Conservation (phyloP, 305 asterid species). For the Fraxinus ornus region DNA sequence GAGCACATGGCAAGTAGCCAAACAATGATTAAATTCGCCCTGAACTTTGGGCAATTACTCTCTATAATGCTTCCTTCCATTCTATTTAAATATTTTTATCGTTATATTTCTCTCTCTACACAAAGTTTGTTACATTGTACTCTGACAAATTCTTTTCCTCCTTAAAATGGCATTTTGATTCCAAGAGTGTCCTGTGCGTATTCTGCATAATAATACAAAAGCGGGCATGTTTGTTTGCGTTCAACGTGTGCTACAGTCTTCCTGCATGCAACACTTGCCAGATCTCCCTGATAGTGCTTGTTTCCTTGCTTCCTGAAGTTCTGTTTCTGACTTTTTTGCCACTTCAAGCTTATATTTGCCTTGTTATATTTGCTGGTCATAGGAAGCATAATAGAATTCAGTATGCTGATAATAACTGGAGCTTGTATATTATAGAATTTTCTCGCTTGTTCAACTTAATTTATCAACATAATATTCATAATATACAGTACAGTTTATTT, state of each 20-base stretch:
- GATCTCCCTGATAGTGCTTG: background rate
- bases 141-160: background rate
- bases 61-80: background rate
- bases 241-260: background rate
- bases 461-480: background rate
- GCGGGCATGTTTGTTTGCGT: background rate
- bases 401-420: conserved; percentile 5
- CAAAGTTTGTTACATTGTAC: background rate
- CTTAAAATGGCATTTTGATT: background rate
- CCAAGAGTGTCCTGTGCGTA: background rate
- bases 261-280: background rate
- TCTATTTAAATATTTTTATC: background rate
- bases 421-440: background rate
- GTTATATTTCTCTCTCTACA: background rate
- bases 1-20: background rate
- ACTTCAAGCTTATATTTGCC: background rate
- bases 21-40: background rate
- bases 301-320: background rate
- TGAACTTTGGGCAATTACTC: background rate
- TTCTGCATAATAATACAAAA: background rate
- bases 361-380: background rate
- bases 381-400: background rate
- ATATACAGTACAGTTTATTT: background rate
- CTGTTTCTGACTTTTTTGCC: background rate
- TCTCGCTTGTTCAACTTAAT: conserved; percentile 1